phyloP scores from a whole-genome alignment of 1,284 basidiomycete genomes.

The Malassezia vespertilionis region DNA sequence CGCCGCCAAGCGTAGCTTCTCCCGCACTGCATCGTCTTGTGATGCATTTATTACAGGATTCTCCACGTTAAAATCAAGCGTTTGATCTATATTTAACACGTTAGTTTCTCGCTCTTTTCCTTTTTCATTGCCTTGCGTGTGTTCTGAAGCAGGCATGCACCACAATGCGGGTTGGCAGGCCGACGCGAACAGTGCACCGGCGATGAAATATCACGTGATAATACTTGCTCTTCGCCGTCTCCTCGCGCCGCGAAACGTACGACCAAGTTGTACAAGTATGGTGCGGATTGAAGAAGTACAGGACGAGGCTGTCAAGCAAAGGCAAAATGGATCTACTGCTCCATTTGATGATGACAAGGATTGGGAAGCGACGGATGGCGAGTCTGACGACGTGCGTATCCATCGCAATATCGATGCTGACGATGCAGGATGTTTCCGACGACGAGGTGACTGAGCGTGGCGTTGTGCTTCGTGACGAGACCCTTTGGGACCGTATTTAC shows the following conservation, averaged over 20 bases:
- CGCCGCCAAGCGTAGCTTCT: not conserved
- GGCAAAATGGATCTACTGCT: conserved; percentile 10
- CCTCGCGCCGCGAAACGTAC: not conserved
- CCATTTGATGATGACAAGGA: conserved; percentile 10
- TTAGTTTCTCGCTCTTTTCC: no score
- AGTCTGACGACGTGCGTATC: conserved; percentile 14
- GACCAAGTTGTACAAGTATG: conserved; percentile 6
- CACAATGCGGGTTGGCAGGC: no score
- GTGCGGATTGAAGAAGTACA: conserved; percentile 22
- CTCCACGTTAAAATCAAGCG: no score
- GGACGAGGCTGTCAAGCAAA: conserved; percentile 15
- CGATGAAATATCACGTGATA: not conserved
- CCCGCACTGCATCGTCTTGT: no score
- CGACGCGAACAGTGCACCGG: not conserved
- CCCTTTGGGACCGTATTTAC: conserved; percentile 73
- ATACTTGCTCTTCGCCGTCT: not conserved
- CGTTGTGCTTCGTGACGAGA: conserved; percentile 53
- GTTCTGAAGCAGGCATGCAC: no score
- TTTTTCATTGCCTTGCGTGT: no score
- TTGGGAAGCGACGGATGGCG: conserved; percentile 11
- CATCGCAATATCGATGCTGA: not conserved
- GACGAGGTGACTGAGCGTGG: conserved; percentile 37
- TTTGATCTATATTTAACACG: no score
- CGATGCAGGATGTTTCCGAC: conserved; percentile 27
- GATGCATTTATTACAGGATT: no score